phyloP scores from a whole-genome alignment of 495 filamentous ascomycete species.

The Sordaria brevicollis region DNA sequence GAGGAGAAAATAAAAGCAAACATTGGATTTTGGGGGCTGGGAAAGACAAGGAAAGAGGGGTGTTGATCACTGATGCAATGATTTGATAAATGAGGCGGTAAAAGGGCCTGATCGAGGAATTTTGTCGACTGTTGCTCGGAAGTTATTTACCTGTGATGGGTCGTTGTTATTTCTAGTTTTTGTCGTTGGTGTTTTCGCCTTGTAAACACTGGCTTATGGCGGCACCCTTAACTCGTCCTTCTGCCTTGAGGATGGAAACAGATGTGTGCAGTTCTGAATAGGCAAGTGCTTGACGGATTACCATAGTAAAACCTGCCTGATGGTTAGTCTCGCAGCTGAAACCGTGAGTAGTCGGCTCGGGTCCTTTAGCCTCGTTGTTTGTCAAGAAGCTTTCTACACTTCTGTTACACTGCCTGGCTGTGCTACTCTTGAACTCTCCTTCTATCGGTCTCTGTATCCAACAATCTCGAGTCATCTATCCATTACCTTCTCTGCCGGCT shows the following conservation, averaged over 20 bases:
- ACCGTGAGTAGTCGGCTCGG: not conserved
- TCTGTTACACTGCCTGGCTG: not conserved
- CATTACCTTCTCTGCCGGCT: not conserved
- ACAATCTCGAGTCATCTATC: not conserved
- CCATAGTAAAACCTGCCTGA: not conserved
- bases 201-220: not conserved
- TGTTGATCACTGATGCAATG: not conserved
- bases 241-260: not conserved
- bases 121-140: not conserved
- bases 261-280: too few species aligned
- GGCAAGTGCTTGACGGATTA: not conserved
- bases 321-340: not conserved
- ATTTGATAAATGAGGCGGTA: not conserved
- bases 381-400: not conserved
- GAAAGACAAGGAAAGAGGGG: not conserved
- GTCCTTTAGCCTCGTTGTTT: not conserved
- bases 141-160: not conserved
- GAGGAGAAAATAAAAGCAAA: not conserved
- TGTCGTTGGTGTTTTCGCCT: not conserved
- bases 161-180: not conserved
- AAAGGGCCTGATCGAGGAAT: not conserved
- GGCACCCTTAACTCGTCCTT: not conserved
- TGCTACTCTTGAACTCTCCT: not conserved
- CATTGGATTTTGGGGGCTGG: not conserved
- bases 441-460: not conserved